These are phyloP conservation scores for Aspergillus intermedius DNA, from an alignment of 2,329 filamentous ascomycete genomes.

Conservation along the genomic window DNA sequence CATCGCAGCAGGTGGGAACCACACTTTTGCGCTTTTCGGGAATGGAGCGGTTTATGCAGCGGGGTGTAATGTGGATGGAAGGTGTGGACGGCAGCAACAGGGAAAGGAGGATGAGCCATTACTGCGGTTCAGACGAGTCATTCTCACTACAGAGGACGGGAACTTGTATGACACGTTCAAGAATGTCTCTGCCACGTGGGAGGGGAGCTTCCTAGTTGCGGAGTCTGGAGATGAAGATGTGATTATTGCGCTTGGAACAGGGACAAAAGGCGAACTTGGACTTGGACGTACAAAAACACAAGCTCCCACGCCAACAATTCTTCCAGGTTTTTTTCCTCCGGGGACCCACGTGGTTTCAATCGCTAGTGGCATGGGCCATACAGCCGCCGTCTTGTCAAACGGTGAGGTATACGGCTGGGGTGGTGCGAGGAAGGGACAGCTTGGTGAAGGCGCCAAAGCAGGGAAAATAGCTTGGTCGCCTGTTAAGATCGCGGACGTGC, in stretches of 20 bases:
- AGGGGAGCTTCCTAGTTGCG: slow-evolving; percentile 59
- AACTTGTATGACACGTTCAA: slow-evolving; percentile 27
- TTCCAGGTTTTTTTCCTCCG: slow-evolving; percentile 59
- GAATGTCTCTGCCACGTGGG: slow-evolving; percentile 69
- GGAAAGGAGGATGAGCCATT: slow-evolving; percentile 5
- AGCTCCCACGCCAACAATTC: slow-evolving; percentile 35
- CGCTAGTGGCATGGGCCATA: slow-evolving; percentile 70
- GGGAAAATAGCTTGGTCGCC: slow-evolving; percentile 52
- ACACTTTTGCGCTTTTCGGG: slow-evolving; percentile 66
- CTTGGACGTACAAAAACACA: slow-evolving; percentile 40
- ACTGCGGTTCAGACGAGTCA: slow-evolving; percentile 21
- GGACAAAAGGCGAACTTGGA: slow-evolving; percentile 67
- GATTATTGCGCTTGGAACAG: slow-evolving; percentile 60
- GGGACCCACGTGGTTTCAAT: slow-evolving; percentile 57
- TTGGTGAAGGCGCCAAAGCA: slow-evolving; percentile 53
- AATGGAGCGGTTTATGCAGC: slow-evolving; percentile 57
- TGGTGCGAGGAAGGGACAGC: slow-evolving; percentile 74
- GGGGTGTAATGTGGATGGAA: slow-evolving; percentile 52
- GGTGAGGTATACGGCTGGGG: slow-evolving; percentile 87
- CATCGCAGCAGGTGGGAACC: slow-evolving; percentile 70
- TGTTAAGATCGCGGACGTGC: slow-evolving; percentile 51
- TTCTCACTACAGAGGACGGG: slow-evolving; percentile 9
- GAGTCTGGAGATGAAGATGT: slow-evolving; percentile 36
- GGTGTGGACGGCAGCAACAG: slow-evolving; percentile 29
- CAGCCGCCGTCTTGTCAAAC: slow-evolving; percentile 63